Conservation (phyloP, 2,329 filamentous ascomycete genomes). For the Biscogniauxia mediterranea region DNA sequence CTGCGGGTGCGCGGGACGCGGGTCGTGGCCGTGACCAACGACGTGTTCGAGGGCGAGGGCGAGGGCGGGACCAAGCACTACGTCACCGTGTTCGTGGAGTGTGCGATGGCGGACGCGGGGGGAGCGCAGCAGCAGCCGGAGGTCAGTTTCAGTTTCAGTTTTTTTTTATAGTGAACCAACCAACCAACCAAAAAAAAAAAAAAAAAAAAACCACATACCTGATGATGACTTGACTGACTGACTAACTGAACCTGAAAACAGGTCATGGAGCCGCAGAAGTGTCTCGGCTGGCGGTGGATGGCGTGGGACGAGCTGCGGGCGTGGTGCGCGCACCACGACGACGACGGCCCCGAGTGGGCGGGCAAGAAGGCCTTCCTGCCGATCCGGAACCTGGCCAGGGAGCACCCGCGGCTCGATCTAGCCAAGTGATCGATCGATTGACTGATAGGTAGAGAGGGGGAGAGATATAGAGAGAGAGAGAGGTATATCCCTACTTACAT, state of each 20-base stretch:
- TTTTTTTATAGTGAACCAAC: too few relatives aligned
- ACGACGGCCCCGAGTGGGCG: constrained; percentile 19
- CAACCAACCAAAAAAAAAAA: too few relatives aligned
- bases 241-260: too few relatives aligned
- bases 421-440: background rate
- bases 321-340: constrained; percentile 31
- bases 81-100: constrained; percentile 67
- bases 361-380: constrained; percentile 39
- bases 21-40: constrained; percentile 64
- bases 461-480: too few relatives aligned
- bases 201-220: too few relatives aligned
- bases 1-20: constrained; percentile 51
- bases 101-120: constrained; percentile 44
- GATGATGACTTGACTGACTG: too few relatives aligned
- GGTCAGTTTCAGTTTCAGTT: constrained; percentile 42
- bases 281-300: constrained; percentile 49
- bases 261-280: constrained; percentile 51
- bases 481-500: too few relatives aligned
- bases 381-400: constrained; percentile 27
- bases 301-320: constrained; percentile 42
- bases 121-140: constrained; percentile 52
- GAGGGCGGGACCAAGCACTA: constrained; percentile 63
- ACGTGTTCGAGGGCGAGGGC: constrained; percentile 54
- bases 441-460: too few relatives aligned
- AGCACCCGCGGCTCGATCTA: constrained; percentile 15